Evolutionary conservation across 805 yeast species (phyloP).

Genomic region (Priceomyces castillae): DNA sequence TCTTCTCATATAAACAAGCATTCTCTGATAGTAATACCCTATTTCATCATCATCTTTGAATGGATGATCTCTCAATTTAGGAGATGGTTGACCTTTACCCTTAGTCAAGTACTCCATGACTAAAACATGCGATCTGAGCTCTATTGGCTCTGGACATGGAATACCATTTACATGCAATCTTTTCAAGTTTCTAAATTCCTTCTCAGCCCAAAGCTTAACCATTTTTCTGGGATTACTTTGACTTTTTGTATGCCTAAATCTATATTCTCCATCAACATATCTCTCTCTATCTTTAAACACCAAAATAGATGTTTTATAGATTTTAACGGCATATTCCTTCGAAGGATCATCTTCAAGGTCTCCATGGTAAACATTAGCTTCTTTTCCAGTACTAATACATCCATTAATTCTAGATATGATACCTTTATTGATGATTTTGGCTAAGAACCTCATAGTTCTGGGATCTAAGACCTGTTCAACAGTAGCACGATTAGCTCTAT

Average conservation of each 20-base stretch:
- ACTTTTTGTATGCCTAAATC: slow-evolving; percentile 81
- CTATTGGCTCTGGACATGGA: slow-evolving; percentile 92
- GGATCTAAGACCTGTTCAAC: slow-evolving; percentile 97
- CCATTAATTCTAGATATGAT: slow-evolving; percentile 85
- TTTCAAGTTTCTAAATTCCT: slow-evolving; percentile 90
- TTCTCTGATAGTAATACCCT: slow-evolving; percentile 66
- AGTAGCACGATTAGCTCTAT: slow-evolving; percentile 91
- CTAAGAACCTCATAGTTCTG: slow-evolving; percentile 79
- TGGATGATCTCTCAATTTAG: slow-evolving; percentile 80
- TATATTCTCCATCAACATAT: slow-evolving; percentile 92
- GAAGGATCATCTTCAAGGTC: slow-evolving; percentile 64
- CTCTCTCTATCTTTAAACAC: slow-evolving; percentile 97
- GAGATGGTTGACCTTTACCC: slow-evolving; percentile 88
- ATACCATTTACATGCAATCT: slow-evolving; percentile 75
- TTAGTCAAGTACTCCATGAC: slow-evolving; percentile 87
- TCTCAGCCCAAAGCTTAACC: slow-evolving; percentile 99
- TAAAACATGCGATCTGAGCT: slow-evolving; percentile 81
- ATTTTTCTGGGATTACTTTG: slow-evolving; percentile 94
- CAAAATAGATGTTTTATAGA: slow-evolving; percentile 91
- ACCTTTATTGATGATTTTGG: slow-evolving; percentile 79
- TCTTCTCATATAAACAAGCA: slow-evolving; percentile 81
- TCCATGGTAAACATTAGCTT: slow-evolving; percentile 88
- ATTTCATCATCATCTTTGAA: slow-evolving; percentile 67
- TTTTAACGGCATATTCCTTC: slow-evolving; percentile 81
- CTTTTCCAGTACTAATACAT: slow-evolving; percentile 94